Evolutionary conservation across 441 rosid species (phyloP), one percentile per base, ranked within the genome.

Genomic region (Syzygium syzygioides): DNA sequence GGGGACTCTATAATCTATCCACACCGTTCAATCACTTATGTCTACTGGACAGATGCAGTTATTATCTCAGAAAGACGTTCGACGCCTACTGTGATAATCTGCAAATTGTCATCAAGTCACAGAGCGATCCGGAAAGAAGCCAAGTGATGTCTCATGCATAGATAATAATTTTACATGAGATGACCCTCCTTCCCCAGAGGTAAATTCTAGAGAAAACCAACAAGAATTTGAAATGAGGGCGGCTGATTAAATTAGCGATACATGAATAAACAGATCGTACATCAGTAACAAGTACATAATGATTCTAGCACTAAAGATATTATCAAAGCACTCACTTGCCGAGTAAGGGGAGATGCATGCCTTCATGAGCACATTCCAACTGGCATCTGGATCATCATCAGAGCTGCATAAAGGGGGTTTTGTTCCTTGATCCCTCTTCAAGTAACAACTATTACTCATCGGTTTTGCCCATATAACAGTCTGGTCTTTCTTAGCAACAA

Each of bases 381-480:
- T 93, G 86, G 93, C 95, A 94, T 98, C 99, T 60, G 96, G 96
- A 89, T 96, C 96, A 90, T 96, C 96, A 55, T 90, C 95, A 85
- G 96, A 91, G 91, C 93, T 92, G 64, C 99, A 98, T 88, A 98
- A 89, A 34, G 96, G 96, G 88, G 99, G 99, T 62, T 60, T 93
- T 66, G 94, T 92, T 86, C 96, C 95, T 37, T 90, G 91, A 66
- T 87, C 95, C 89, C 99, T 94, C 92, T 95, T 97, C 94, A 94
- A 88, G 90, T 94, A 96, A 93, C 99, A 98, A 89, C 95, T 93
- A 91, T 96, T 98, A 89, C 95, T 94, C 87, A 91, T 89, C 9
- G 99, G 97, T 91, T 98, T 98, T 90, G 91, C 94, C 99, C 99
- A 98, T 88, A 97, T 94, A 88, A 95, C 98, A 88, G 99, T 95